Percentiles rank a stretch among this genome's conserved stretches.
These are phyloP conservation scores for Trichophaea hybrida DNA, from an alignment of 2,329 filamentous ascomycete species.

Conservation along the genomic window DNA sequence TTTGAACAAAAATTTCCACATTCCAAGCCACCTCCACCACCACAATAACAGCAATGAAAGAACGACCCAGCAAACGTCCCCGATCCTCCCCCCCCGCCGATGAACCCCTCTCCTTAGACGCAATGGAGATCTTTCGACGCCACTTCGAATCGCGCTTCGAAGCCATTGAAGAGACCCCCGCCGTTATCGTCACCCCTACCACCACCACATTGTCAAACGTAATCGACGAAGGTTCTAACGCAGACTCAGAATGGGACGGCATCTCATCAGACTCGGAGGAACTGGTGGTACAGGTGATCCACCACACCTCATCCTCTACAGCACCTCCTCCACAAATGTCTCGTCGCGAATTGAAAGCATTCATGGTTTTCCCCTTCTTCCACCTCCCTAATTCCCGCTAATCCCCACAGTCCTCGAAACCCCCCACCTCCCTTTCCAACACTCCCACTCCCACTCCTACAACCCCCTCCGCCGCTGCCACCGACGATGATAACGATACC, in stretches of 20 bases:
- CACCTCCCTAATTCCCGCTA: not conserved
- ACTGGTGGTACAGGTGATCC: not conserved
- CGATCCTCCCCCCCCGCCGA: not conserved
- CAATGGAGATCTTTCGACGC: constrained; percentile 61
- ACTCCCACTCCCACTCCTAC: no score
- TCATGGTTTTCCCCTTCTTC: not conserved
- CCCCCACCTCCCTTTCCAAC: no score
- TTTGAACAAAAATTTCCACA: no score
- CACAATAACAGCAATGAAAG: not conserved
- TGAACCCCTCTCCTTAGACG: constrained; percentile 34
- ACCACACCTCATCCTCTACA: not conserved
- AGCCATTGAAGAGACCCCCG: constrained; percentile 42
- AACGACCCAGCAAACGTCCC: not conserved
- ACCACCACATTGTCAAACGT: not conserved
- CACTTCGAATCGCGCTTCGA: constrained; percentile 83
- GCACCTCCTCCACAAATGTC: not conserved
- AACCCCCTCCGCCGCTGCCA: not conserved
- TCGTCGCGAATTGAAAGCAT: not conserved
- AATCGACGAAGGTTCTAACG: not conserved
- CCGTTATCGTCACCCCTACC: not conserved
- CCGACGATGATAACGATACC: constrained; percentile 37
- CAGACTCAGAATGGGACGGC: not conserved
- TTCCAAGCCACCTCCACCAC: no score
- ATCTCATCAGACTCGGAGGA: not conserved
- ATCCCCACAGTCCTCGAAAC: no score